These are phyloP conservation scores for Penicillium janthinellum DNA, from an alignment of 2,329 filamentous ascomycete species.

Conservation along the genomic window DNA sequence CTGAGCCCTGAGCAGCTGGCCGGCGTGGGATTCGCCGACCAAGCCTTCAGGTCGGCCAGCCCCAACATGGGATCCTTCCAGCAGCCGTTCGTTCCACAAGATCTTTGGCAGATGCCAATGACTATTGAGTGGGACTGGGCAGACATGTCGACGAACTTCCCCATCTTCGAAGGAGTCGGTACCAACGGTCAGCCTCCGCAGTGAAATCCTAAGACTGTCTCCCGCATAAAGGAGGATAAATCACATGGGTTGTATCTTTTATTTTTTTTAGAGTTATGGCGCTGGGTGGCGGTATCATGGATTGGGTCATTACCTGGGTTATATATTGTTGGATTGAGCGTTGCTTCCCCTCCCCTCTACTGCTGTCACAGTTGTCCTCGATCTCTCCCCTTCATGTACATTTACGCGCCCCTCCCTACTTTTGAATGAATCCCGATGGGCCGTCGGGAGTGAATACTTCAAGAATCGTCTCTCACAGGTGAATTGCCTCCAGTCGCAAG, in stretches of 20 bases:
- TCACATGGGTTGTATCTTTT: constrained; percentile 3
- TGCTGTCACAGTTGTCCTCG: constrained; percentile 6
- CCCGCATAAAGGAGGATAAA: constrained; percentile 6
- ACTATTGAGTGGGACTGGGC: constrained; percentile 89
- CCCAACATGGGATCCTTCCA: constrained; percentile 60
- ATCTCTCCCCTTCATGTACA: constrained; percentile 17
- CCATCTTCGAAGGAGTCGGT: constrained; percentile 34
- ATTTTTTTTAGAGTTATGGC: constrained; percentile 7
- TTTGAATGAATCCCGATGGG: background rate
- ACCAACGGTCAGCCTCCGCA: constrained; percentile 27
- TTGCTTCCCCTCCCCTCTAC: constrained; percentile 9
- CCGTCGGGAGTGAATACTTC: background rate
- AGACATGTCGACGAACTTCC: constrained; percentile 45
- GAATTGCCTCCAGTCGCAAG: background rate
- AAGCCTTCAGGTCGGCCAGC: constrained; percentile 32
- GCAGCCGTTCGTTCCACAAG: constrained; percentile 86
- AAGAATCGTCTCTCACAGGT: background rate
- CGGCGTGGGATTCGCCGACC: constrained; percentile 36
- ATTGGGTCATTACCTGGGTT: background rate
- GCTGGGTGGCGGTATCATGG: constrained; percentile 6
- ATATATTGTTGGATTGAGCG: constrained; percentile 4
- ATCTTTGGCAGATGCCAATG: constrained; percentile 95
- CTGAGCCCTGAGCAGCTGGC: constrained; percentile 40
- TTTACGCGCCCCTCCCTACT: background rate
- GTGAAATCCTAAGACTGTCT: constrained; percentile 28